Base-by-base conservation (phyloP, 495 filamentous ascomycete species). In the Bryoglossum gracile region DNA sequence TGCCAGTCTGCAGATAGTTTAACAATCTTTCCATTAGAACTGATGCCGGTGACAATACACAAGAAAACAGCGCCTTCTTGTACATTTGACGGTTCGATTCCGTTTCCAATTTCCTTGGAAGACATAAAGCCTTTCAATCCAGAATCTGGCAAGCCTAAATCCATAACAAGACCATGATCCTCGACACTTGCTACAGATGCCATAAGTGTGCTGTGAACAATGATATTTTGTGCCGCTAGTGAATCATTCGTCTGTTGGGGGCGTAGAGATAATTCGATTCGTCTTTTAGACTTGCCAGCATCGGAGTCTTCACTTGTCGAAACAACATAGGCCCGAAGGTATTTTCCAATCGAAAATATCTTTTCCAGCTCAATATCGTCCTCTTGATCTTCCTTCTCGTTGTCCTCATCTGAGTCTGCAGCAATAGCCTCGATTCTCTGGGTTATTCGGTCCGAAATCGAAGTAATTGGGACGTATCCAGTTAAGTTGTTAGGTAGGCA, bases 151-250 rank as follows among this genome's bases (percentile, higher is more conserved):
- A 96, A 72, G 11, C 86, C 86, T 32, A 98, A 68, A 57, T 95
- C 87, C 90, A 97, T 95, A 44, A 97, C 74, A 46, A 94, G 68
- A 57, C 92, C 92, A 64, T 96, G 91, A 54, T 98, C 92, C 66
- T 98, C 92, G 17, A 92, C 83, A 59, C 91, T 97, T 30, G 73
- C 64, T 39, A 98, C 83, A 1, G 88, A 84, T 16, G 90, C 89
- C 72, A 96, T 94, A 16, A 96, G 65, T 48, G 83, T 86, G 46
- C 70, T 70, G 51, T 92, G 80, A 16, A 70, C 67, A 18, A 90
- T 76, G 8, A 95, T 58, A 55, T 87, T 84, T 11, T 81, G 73
- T 41, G 77, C 72, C 8, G 76, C 66, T 26, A 97, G 73, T 0
- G 86, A 85, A 1, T 71, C 68, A 61, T 98, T 98, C 25, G 84